phyloP scores from a whole-genome alignment of 805 yeast species.

The Cyberlindnera xylosilytica region DNA sequence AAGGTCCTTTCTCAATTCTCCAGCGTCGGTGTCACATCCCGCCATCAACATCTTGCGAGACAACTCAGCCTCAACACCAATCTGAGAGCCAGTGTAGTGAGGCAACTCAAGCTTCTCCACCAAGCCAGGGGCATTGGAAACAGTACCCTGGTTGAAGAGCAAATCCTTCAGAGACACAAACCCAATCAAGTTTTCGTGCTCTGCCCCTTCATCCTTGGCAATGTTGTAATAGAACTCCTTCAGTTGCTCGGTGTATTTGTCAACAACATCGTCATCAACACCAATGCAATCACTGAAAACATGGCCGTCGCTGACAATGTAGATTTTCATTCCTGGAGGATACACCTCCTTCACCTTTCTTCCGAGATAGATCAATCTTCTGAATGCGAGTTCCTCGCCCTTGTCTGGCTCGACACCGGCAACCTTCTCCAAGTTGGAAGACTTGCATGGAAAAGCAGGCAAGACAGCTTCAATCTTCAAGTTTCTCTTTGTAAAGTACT shows the following conservation, averaged over 20 bases:
- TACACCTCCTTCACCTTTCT: conserved; percentile 37
- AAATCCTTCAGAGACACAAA: conserved; percentile 41
- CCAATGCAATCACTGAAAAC: conserved; percentile 64
- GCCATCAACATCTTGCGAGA: conserved; percentile 41
- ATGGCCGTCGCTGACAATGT: conserved; percentile 62
- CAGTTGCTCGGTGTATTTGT: conserved; percentile 42
- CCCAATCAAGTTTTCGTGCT: conserved; percentile 31
- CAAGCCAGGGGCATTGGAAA: no score
- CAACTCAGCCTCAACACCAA: conserved; percentile 34
- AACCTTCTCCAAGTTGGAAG: conserved; percentile 54
- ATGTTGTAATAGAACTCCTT: conserved; percentile 37
- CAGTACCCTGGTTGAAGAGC: no score
- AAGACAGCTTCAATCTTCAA: conserved; percentile 51
- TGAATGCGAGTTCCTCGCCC: conserved; percentile 46
- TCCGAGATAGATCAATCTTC: conserved; percentile 32
- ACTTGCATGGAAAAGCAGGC: conserved; percentile 65
- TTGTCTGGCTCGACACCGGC: conserved; percentile 47
- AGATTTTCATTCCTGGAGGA: conserved; percentile 52
- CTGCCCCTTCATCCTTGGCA: conserved; percentile 25
- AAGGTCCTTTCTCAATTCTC: conserved; percentile 62
- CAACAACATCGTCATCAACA: conserved; percentile 54
- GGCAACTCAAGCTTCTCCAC: conserved; percentile 27
- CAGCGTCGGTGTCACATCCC: conserved; percentile 52
- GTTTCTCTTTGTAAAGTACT: conserved; percentile 47
- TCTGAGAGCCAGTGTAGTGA: conserved; percentile 39